phyloP scores from a whole-genome alignment of 2,329 filamentous ascomycete species.

The Botrytis cinerea region DNA sequence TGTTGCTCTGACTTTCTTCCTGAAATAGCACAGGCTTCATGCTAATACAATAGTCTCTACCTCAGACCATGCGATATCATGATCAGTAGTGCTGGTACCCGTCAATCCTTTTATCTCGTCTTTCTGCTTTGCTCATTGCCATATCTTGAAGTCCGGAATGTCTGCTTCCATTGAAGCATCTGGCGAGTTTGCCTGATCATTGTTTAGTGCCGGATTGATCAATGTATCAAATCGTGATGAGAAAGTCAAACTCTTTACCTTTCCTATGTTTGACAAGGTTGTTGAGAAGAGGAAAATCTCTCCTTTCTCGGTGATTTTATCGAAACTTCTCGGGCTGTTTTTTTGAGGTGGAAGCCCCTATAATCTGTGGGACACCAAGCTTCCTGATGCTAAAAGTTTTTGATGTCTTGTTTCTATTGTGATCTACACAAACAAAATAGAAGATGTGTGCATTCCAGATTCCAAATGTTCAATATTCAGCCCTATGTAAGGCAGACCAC shows the following conservation, averaged over 20 bases:
- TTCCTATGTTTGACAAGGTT: too few relatives aligned
- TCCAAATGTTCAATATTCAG: neutral
- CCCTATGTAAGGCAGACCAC: neutral
- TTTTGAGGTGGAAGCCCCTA: neutral
- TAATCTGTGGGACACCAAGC: neutral
- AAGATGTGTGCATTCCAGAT: neutral
- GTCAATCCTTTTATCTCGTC: neutral
- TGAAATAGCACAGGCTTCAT: neutral
- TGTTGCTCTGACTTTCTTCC: neutral
- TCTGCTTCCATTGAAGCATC: neutral
- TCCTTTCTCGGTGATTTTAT: neutral
- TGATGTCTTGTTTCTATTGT: neutral
- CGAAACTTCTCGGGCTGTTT: neutral
- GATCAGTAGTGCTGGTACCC: neutral
- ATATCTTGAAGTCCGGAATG: neutral
- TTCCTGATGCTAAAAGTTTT: too few relatives aligned
- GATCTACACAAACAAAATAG: accelerated
- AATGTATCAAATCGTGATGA: too few relatives aligned
- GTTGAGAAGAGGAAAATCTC: neutral
- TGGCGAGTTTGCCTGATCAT: neutral
- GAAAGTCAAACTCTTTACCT: neutral
- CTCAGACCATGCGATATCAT: neutral
- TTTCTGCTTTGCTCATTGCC: neutral
- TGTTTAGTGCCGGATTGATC: neutral
- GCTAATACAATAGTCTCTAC: too few relatives aligned